A percentile compares a stretch with the other conserved stretches of the same genome.
Conservation (phyloP, 352 stramenopile genomes). For the Ophiocytium majus region DNA sequence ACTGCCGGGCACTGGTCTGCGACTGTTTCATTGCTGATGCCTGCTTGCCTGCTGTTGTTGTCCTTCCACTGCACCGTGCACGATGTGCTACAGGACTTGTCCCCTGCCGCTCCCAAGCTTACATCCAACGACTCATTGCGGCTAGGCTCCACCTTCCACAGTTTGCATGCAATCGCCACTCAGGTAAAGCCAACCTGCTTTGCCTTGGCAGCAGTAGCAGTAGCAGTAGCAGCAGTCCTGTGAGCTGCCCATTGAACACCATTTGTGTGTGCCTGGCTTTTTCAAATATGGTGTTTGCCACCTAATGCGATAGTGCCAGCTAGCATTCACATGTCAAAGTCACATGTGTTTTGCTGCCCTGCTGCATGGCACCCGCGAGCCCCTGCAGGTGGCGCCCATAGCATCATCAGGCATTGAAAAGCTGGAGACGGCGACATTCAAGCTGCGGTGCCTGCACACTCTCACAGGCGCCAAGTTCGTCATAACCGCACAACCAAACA, state of each 20-base stretch:
- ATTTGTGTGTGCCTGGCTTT: slow-evolving; percentile 1
- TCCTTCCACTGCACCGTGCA: background rate
- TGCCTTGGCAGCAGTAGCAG: background rate
- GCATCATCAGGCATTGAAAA: slow-evolving; percentile 78
- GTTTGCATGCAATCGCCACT: slow-evolving; percentile 83
- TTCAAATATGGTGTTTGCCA: no score
- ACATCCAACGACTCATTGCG: slow-evolving; percentile 84
- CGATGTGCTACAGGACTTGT: slow-evolving; percentile 69
- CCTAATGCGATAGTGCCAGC: no score
- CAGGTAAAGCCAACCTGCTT: slow-evolving; percentile 59
- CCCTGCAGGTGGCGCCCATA: slow-evolving; percentile 69
- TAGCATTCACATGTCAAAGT: no score
- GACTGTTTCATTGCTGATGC: background rate
- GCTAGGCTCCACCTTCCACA: slow-evolving; percentile 88
- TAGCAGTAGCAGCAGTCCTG: no score
- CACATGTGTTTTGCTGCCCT: no score
- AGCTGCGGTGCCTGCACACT: slow-evolving; percentile 84
- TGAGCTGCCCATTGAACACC: background rate
- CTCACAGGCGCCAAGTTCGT: slow-evolving; percentile 88
- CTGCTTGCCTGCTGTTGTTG: background rate
- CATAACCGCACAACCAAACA: slow-evolving; percentile 78
- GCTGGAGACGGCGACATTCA: slow-evolving; percentile 83
- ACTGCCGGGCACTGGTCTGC: no score
- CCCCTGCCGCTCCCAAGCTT: slow-evolving; percentile 72
- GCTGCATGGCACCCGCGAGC: no score